phyloP scores from a whole-genome alignment of 305 asterid genomes.

The Withania somnifera region DNA sequence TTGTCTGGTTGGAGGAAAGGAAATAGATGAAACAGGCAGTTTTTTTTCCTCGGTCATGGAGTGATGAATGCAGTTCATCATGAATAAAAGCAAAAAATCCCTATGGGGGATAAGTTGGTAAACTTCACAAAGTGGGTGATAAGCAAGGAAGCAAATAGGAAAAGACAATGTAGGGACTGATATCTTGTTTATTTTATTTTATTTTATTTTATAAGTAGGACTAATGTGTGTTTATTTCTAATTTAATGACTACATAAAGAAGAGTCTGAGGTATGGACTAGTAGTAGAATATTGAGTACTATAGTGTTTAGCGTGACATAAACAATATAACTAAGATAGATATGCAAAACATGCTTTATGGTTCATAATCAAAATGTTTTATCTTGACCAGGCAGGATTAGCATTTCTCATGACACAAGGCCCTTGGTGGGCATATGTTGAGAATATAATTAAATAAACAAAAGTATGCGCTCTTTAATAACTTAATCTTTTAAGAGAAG shows the following conservation, averaged over 20 bases:
- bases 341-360: background rate
- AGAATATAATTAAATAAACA: background rate
- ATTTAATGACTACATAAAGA: background rate
- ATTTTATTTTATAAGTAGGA: background rate
- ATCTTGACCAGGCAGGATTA: background rate
- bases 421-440: background rate
- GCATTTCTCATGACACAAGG: background rate
- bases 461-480: background rate
- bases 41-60: background rate
- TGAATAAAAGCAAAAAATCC: background rate
- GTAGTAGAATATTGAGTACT: background rate
- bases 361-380: background rate
- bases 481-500: background rate
- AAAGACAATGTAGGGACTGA: background rate
- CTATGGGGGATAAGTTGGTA: background rate
- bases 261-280: background rate
- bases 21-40: background rate
- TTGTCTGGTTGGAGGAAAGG: background rate
- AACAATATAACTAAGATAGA: no score
- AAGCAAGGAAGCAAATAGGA: background rate
- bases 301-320: background rate
- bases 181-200: background rate
- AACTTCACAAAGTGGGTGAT: background rate
- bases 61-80: background rate
- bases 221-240: background rate